phyloP scores from a whole-genome alignment of 2,329 filamentous ascomycete species.

The Decorospora gaudefroyi region DNA sequence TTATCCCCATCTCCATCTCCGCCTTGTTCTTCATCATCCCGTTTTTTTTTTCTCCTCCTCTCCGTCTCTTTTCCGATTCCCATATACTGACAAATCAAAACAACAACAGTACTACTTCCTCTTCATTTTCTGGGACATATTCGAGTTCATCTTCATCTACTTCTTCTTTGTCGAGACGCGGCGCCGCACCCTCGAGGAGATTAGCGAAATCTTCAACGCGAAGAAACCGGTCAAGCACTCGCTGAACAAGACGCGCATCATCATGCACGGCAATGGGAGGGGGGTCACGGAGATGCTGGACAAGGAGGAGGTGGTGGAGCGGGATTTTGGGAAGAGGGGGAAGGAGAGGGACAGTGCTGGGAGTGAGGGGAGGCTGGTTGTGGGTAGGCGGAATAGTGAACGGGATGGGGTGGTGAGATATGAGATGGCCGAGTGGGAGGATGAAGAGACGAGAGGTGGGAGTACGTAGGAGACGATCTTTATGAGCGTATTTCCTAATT shows the following conservation, averaged over 20 bases:
- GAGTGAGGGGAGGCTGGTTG: slow-evolving; percentile 6
- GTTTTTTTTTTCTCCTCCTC: neutral
- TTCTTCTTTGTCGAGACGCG: slow-evolving; percentile 48
- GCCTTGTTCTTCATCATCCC: neutral
- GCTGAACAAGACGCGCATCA: slow-evolving; percentile 37
- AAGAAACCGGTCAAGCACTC: slow-evolving; percentile 48
- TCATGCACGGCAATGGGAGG: slow-evolving; percentile 35
- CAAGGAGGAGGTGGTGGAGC: slow-evolving; percentile 27
- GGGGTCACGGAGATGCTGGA: slow-evolving; percentile 42
- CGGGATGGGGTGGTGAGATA: slow-evolving; percentile 1
- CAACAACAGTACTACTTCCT: slow-evolving; percentile 45
- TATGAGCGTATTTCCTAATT: neutral
- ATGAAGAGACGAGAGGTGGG: slow-evolving; percentile 1
- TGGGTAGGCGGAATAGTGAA: slow-evolving; percentile 8
- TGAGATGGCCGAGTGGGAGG: slow-evolving; percentile 4
- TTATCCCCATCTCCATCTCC: neutral
- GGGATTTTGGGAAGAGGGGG: slow-evolving; percentile 10
- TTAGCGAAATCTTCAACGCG: slow-evolving; percentile 51
- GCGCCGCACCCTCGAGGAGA: slow-evolving; percentile 52
- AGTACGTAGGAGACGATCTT: neutral
- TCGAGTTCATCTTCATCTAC: slow-evolving; percentile 49
- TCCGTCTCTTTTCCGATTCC: neutral
- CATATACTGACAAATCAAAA: neutral
- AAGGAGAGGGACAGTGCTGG: slow-evolving; percentile 14
- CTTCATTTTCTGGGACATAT: slow-evolving; percentile 50